Conservation (phyloP, 2,329 filamentous ascomycete genomes). For the Rhynchosporium secalis region DNA sequence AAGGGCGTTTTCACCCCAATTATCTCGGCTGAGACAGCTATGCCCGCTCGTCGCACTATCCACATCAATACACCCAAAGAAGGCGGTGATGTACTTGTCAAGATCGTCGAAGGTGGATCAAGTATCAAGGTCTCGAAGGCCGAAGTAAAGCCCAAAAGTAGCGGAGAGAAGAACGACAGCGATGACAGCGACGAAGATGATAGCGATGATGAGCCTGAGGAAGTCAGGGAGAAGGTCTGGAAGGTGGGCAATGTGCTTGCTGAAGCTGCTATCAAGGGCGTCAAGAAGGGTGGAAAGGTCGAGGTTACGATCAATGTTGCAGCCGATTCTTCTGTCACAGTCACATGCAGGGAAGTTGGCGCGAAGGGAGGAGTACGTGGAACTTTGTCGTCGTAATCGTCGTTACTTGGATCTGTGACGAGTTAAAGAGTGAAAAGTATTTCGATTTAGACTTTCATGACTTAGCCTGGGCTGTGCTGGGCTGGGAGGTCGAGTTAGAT, state of each 20-base stretch:
- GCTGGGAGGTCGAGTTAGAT: conserved; percentile 6
- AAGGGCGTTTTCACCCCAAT: conserved; percentile 77
- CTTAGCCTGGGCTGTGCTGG: not conserved
- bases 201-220: conserved; percentile 79
- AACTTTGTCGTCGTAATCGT: conserved; percentile 35
- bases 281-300: conserved; percentile 87
- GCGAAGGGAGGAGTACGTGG: conserved; percentile 40
- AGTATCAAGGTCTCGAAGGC: conserved; percentile 94
- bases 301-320: conserved; percentile 91
- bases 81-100: conserved; percentile 85
- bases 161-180: conserved; percentile 58
- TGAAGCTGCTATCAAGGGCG: conserved; percentile 78
- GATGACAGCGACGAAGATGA: conserved; percentile 61
- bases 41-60: conserved; percentile 82
- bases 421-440: not conserved
- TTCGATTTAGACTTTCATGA: not conserved
- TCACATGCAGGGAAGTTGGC: conserved; percentile 83
- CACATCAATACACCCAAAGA: conserved; percentile 74
- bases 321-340: conserved; percentile 74
- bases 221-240: conserved; percentile 87
- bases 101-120: conserved; percentile 82
- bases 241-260: conserved; percentile 81
- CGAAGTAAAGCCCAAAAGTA: conserved; percentile 70
- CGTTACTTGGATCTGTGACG: not conserved
- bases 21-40: conserved; percentile 81